A percentile compares a stretch with the other conserved stretches of the same genome.
Conservation (phyloP, 805 yeast genomes). For the Yamadazyma olivae region DNA sequence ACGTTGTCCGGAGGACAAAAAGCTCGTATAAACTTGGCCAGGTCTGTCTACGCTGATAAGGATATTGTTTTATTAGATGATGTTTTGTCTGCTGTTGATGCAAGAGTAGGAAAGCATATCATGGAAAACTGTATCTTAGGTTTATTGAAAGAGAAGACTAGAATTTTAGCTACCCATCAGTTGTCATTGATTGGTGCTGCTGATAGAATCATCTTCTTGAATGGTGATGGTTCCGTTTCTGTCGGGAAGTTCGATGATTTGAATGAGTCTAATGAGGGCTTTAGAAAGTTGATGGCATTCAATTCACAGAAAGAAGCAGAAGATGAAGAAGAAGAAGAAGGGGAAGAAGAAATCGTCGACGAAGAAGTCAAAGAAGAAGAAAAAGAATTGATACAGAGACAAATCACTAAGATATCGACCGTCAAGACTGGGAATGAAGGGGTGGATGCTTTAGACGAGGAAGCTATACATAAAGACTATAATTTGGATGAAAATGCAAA, state of each 20-base stretch:
- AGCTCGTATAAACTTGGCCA: conserved; percentile 33
- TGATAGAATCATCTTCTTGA: conserved; percentile 26
- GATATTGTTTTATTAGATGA: conserved; percentile 32
- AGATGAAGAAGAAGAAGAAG: conserved; percentile 18
- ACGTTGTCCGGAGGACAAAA: conserved; percentile 39
- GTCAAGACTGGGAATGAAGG: conserved; percentile 2
- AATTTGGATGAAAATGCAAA: conserved; percentile 20
- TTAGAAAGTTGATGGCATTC: conserved; percentile 26
- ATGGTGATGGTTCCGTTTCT: conserved; percentile 31
- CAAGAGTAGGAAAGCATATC: conserved; percentile 35
- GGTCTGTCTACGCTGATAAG: conserved; percentile 31
- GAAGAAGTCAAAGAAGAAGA: conserved; percentile 18
- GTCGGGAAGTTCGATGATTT: conserved; percentile 28
- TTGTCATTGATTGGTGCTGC: conserved; percentile 32
- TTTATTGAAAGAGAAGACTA: conserved; percentile 24
- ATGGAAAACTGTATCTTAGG: conserved; percentile 29
- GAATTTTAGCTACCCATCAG: conserved; percentile 38
- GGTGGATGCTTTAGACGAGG: conserved; percentile 24
- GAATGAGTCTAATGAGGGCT: conserved; percentile 20
- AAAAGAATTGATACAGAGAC: conserved; percentile 15
- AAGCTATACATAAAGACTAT: conserved; percentile 29
- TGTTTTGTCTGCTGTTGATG: conserved; percentile 37
- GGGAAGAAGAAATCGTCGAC: conserved; percentile 12
- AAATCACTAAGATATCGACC: conserved; percentile 25
- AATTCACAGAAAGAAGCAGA: conserved; percentile 17